These are phyloP conservation scores for Mycena rosella DNA, from an alignment of 768 basidiomycete species.

Conservation along the genomic window DNA sequence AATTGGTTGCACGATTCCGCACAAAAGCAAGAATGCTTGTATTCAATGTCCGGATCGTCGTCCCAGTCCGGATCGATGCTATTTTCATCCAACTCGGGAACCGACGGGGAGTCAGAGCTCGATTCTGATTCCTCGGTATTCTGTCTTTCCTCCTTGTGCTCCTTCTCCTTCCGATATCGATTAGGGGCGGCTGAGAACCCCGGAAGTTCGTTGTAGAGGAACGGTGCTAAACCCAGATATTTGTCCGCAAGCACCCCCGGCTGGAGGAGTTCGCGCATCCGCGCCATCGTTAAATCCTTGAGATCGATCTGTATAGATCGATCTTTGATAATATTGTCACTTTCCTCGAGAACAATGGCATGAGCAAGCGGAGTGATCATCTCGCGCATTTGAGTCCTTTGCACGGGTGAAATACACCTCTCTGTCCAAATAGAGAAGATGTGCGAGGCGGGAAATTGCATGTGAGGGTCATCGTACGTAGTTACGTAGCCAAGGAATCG, in stretches of 20 bases:
- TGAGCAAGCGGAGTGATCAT: slow-evolving; percentile 1
- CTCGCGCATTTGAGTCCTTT: neutral
- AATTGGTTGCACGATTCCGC: slow-evolving; percentile 45
- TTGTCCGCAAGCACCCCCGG: neutral
- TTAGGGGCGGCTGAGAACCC: neutral
- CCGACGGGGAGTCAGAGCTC: neutral
- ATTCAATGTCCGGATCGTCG: slow-evolving; percentile 39
- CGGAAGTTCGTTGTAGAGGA: neutral
- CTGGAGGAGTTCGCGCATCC: slow-evolving; percentile 2
- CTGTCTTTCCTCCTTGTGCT: neutral
- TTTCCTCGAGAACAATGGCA: neutral
- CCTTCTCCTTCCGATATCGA: neutral
- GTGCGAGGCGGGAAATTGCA: neutral
- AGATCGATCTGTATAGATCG: neutral
- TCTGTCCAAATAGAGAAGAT: neutral
- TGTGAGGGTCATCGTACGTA: no score
- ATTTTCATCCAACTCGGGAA: no score
- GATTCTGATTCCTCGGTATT: neutral
- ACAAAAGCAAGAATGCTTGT: slow-evolving; percentile 43
- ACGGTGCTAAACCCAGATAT: neutral
- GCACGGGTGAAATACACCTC: neutral
- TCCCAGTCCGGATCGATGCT: slow-evolving; percentile 6
- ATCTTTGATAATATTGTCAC: neutral
- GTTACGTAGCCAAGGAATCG: neutral
- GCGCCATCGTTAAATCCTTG: neutral